Evolutionary conservation across 768 basidiomycete genomes (phyloP), one percentile per base, ranked within the genome.

Genomic region (Tulasnella sp.): DNA sequence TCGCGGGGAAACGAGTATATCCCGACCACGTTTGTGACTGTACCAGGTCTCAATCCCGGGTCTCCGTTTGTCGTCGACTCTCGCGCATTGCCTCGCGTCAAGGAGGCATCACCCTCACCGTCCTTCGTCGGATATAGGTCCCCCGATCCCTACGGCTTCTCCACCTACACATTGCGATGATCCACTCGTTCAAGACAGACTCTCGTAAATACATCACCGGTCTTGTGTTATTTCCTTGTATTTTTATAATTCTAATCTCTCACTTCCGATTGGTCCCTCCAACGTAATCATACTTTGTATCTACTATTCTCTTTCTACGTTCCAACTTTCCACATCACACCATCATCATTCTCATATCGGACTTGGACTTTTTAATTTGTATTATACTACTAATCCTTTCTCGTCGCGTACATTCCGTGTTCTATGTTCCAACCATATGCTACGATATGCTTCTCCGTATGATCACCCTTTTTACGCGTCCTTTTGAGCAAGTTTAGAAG

Each of bases 201-300:
- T n/a, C n/a, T n/a, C n/a, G n/a, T 48, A 48, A n/a, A 48, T 48
- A 6, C 45, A 25, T 17, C n/a, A 12, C 45, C 6, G n/a, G n/a
- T 37, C 36, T 37, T n/a, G 45, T 6, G 25, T 29, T 15, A 32
- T 32, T 29, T 9, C 27, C 12, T 25, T 17, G 27, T 32, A 48
- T 23, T 14, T n/a, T 32, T 12, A 31, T 12, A 6, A 6, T 32
- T 48, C 34, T 25, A 27, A 25, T 25, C 17, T 48, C 27, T 29
- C 34, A 25, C 27, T 17, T 31, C 14, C 21, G 8, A n/a, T 29
- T 48, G 34, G 34, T n/a, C n/a, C n/a, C n/a, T 48, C 34, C 45
- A 48, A 32, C 45, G 25, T 48, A 48, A 48, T 48, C 27, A 48
- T 48, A 32, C 45, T 29, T 23, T 48, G 45, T 48, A 48, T 27